phyloP scores from a whole-genome alignment of 208 protist species.

The Strigomonas culicis region DNA sequence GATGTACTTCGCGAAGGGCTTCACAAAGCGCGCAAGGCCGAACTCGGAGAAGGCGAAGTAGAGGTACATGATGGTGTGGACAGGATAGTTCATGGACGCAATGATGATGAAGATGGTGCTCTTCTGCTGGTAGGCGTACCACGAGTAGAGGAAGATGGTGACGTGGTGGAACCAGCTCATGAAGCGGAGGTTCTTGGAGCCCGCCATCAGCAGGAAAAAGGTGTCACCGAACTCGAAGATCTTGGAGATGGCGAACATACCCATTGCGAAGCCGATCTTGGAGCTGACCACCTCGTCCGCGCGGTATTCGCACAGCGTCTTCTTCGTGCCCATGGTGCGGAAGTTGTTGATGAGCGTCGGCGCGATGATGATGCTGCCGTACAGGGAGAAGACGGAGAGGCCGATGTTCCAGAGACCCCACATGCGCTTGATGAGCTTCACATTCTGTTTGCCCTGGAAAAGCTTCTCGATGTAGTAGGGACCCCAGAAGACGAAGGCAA shows the following conservation, averaged over 20 bases:
- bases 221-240: constrained; percentile 86
- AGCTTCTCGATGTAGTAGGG: constrained; percentile 30
- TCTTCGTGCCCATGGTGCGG: constrained; percentile 29
- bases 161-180: constrained; percentile 94
- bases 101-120: constrained; percentile 69
- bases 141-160: constrained; percentile 87
- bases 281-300: constrained; percentile 37
- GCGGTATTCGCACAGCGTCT: constrained; percentile 54
- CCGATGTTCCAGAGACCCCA: constrained; percentile 89
- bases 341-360: constrained; percentile 33
- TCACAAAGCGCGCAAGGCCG: constrained; percentile 49
- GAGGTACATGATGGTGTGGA: constrained; percentile 95
- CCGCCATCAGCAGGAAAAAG: constrained; percentile 69
- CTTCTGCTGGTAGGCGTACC: constrained; percentile 66
- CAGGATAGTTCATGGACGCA: constrained; percentile 90
- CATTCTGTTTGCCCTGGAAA: constrained; percentile 22
- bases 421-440: constrained; percentile 26
- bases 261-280: constrained; percentile 53
- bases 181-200: constrained; percentile 77
- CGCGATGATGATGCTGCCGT: constrained; percentile 57
- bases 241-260: constrained; percentile 78
- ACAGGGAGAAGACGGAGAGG: constrained; percentile 75
- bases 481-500: constrained; percentile 47
- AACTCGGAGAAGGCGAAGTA: constrained; percentile 88
- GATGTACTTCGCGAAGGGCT: constrained; percentile 76